Evolutionary conservation across 2,329 filamentous ascomycete genomes (phyloP).

Genomic region (Teratosphaeria nubilosa): DNA sequence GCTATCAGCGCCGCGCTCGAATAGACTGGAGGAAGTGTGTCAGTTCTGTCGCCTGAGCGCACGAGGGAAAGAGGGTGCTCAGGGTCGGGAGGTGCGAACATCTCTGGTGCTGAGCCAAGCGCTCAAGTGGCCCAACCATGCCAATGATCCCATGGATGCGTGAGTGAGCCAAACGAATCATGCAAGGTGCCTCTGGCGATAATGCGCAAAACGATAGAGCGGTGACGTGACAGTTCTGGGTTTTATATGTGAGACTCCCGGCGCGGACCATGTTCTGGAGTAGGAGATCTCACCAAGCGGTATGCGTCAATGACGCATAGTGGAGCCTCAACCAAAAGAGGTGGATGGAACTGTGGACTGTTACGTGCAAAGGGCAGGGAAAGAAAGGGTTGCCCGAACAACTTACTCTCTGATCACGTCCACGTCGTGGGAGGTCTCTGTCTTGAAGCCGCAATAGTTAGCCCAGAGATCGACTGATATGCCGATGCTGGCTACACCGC

Average conservation of each 20-base stretch:
- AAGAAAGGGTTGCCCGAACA: conserved; percentile 51
- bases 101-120: conserved; percentile 9
- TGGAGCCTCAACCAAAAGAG: not conserved
- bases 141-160: conserved; percentile 2
- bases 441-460: conserved; percentile 95
- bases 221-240: conserved; percentile 13
- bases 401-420: conserved; percentile 99
- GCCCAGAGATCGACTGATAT: conserved; percentile 95
- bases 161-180: not conserved
- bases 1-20: conserved; percentile 74
- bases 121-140: conserved; percentile 6
- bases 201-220: not conserved
- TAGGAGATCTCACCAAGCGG: conserved; percentile 20
- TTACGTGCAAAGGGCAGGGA: conserved; percentile 18
- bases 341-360: conserved; percentile 6
- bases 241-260: conserved; percentile 21
- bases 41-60: not conserved
- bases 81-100: conserved; percentile 21
- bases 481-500: conserved; percentile 84
- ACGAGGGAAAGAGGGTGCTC: not conserved
- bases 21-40: conserved; percentile 51
- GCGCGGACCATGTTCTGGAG: conserved; percentile 11
- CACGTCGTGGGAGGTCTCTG: conserved; percentile 89
- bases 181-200: not conserved
- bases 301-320: not conserved